Percentiles rank a stretch among this genome's conserved stretches.
phyloP scores from a whole-genome alignment of 768 basidiomycete species.

The Podaxis pistillaris region DNA sequence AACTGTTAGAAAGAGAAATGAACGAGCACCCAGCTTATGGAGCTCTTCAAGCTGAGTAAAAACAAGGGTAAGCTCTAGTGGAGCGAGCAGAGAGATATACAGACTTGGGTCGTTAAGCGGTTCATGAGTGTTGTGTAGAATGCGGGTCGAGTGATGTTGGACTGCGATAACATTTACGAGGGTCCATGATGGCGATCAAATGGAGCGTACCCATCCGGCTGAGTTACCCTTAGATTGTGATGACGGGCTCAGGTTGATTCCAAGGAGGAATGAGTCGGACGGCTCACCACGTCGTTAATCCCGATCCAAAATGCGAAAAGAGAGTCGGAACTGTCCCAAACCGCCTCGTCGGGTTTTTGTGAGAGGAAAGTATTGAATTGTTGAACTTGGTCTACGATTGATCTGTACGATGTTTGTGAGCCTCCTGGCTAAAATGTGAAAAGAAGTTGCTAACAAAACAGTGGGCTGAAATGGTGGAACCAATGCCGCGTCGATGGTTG shows the following conservation, averaged over 20 bases:
- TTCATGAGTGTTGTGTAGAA: constrained; percentile 36
- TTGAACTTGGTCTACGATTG: constrained; percentile 55
- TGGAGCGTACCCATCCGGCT: constrained; percentile 39
- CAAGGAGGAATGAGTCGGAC: constrained; percentile 5
- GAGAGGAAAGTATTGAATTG: constrained; percentile 46
- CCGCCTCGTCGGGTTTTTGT: constrained; percentile 40
- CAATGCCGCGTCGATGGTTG: constrained; percentile 53
- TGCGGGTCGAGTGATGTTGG: constrained; percentile 34
- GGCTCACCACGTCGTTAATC: constrained; percentile 59
- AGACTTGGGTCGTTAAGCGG: constrained; percentile 32
- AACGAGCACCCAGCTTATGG: constrained; percentile 48
- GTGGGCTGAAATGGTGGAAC: constrained; percentile 49
- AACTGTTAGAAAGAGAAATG: constrained; percentile 63
- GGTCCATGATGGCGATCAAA: not conserved
- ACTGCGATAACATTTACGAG: constrained; percentile 20
- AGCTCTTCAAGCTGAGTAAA: constrained; percentile 43
- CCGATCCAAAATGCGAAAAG: constrained; percentile 67
- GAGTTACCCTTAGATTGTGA: constrained; percentile 40
- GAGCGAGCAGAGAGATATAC: constrained; percentile 10
- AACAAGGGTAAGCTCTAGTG: not conserved
- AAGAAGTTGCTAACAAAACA: constrained; percentile 31
- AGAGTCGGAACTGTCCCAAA: constrained; percentile 52
- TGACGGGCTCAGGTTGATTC: constrained; percentile 13
- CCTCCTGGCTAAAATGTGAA: not conserved
- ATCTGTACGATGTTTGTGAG: constrained; percentile 25